Evolutionary conservation across 352 stramenopile species (phyloP).

Genomic region (Blastocystis sp.): DNA sequence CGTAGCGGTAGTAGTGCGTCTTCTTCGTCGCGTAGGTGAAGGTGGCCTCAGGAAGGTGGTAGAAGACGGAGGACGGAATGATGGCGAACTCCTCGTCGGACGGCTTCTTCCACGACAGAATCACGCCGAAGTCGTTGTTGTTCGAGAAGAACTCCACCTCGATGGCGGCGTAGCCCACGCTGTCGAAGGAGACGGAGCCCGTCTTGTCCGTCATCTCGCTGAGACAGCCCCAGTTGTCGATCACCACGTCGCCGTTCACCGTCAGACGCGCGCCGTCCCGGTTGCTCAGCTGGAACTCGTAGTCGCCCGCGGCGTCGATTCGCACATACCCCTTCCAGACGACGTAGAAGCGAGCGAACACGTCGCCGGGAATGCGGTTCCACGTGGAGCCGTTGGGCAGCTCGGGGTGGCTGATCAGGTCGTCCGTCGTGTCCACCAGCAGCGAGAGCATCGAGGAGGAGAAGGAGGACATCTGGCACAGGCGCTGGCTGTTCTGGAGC

Average conservation of each 20-base stretch:
- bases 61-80: background rate
- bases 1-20: constrained; percentile 3
- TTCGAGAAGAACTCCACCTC: constrained; percentile 13
- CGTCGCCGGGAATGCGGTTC: constrained; percentile 9
- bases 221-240: constrained; percentile 7
- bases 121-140: background rate
- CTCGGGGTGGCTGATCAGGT: constrained; percentile 10
- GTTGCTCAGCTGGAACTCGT: constrained; percentile 17
- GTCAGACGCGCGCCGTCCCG: constrained; percentile 9
- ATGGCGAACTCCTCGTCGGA: background rate
- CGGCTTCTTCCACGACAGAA: background rate
- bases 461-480: constrained; percentile 4
- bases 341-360: constrained; percentile 17
- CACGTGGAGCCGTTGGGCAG: background rate
- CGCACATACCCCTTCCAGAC: constrained; percentile 12
- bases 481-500: background rate
- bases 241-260: background rate
- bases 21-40: background rate
- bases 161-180: background rate
- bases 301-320: background rate
- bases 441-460: background rate
- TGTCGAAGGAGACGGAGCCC: background rate
- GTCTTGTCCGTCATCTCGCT: background rate
- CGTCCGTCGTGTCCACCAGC: constrained; percentile 19
- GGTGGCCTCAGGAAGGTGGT: background rate